These are phyloP conservation scores for Rhodotorula kratochvilovae DNA, from an alignment of 768 basidiomycete species.

Conservation along the genomic window DNA sequence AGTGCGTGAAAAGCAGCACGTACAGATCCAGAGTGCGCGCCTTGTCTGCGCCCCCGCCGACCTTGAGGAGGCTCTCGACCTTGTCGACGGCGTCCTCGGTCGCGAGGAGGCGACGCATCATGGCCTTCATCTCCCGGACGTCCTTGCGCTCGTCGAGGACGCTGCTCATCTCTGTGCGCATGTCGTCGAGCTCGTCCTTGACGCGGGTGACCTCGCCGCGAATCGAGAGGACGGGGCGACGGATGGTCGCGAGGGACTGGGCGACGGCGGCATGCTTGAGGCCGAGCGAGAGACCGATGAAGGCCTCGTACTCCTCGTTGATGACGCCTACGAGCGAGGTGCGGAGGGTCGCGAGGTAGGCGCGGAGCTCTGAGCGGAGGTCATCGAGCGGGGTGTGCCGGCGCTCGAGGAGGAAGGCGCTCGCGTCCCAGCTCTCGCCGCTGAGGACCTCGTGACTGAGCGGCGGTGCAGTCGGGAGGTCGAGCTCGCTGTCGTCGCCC, in stretches of 20 bases:
- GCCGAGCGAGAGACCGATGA: conserved; percentile 91
- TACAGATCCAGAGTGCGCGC: conserved; percentile 20
- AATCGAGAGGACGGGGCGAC: conserved; percentile 62
- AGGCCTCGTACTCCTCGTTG: conserved; percentile 96
- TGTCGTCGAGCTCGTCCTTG: conserved; percentile 54
- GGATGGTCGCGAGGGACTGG: conserved; percentile 49
- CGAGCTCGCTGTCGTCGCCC: not conserved
- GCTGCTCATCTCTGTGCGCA: conserved; percentile 70
- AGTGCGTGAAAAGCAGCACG: not conserved
- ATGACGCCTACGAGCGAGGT: conserved; percentile 92
- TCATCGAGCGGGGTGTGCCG: conserved; percentile 76
- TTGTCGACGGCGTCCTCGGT: conserved; percentile 86
- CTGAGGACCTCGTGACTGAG: conserved; percentile 17
- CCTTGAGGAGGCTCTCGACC: conserved; percentile 69
- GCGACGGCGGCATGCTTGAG: conserved; percentile 70
- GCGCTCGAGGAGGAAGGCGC: conserved; percentile 80
- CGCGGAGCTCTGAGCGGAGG: conserved; percentile 68
- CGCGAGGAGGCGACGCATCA: conserved; percentile 80
- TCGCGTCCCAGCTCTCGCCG: conserved; percentile 60
- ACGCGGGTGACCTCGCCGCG: conserved; percentile 64
- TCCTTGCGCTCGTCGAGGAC: conserved; percentile 69
- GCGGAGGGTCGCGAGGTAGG: conserved; percentile 76
- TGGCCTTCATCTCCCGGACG: conserved; percentile 79
- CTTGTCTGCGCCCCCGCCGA: conserved; percentile 19
- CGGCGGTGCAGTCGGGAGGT: conserved; percentile 28